These are phyloP conservation scores for Endocladia muricata DNA, from an alignment of 31 red algal genomes.

Conservation along the genomic window DNA sequence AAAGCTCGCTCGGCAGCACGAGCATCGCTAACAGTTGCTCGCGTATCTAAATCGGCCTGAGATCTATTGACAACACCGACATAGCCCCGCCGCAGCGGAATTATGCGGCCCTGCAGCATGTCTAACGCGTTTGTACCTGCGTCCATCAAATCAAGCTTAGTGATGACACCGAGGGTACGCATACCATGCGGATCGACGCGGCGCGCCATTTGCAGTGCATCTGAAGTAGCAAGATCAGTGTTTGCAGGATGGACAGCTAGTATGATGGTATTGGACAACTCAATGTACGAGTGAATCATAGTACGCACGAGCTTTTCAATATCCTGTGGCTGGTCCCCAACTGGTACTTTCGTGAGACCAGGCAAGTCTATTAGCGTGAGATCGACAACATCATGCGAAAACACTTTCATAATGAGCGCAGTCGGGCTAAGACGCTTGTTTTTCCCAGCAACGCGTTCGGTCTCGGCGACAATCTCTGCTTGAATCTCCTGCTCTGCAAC, in stretches of 20 bases:
- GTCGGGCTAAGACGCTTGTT: slow-evolving; percentile 91
- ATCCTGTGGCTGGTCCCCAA: slow-evolving; percentile 96
- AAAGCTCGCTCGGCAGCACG: slow-evolving; percentile 75
- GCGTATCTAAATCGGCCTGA: slow-evolving; percentile 68
- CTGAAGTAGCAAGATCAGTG: slow-evolving; percentile 91
- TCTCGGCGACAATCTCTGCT: slow-evolving; percentile 81
- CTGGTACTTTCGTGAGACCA: slow-evolving; percentile 94
- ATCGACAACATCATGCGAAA: slow-evolving; percentile 90
- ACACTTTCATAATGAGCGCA: slow-evolving; percentile 90
- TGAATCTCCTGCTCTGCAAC: slow-evolving; percentile 78
- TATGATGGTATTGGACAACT: slow-evolving; percentile 90
- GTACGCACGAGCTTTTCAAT: slow-evolving; percentile 90
- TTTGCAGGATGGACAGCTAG: slow-evolving; percentile 96
- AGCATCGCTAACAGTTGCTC: slow-evolving; percentile 50
- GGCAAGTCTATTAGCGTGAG: slow-evolving; percentile 96
- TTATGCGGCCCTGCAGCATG: slow-evolving; percentile 78
- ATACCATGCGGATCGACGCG: slow-evolving; percentile 85
- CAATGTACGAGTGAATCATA: slow-evolving; percentile 93
- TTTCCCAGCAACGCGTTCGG: slow-evolving; percentile 83
- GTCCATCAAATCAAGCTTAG: slow-evolving; percentile 99
- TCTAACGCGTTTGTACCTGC: slow-evolving; percentile 94
- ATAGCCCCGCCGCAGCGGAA: slow-evolving; percentile 88
- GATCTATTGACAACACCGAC: slow-evolving; percentile 94
- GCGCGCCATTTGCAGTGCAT: slow-evolving; percentile 93
- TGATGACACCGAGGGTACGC: slow-evolving; percentile 95